Base-by-base conservation (phyloP, 2,329 filamentous ascomycete genomes). In the Penicillium sp. region DNA sequence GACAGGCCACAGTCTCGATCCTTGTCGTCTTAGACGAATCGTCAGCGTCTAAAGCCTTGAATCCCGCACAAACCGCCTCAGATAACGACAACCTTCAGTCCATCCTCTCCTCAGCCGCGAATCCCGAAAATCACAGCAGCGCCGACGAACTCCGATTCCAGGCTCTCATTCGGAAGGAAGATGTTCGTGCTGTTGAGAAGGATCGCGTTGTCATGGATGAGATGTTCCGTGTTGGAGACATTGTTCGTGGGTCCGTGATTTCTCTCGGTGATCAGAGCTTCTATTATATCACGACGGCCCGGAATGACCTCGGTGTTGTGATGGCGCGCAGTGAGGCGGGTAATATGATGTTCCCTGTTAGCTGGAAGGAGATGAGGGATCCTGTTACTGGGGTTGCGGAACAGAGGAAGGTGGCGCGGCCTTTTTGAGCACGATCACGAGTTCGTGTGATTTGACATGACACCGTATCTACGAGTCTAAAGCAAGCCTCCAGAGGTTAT, bases 311-410 rank as follows among this genome's bases (percentile, higher is more conserved):
- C 46, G 95, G 95, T 2, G 94, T 98, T 62, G 91, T 99, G 45
- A 91, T 98, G 88, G 95, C 94, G 9, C 90, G 87, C 69, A 96
- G 92, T 74, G 92, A 96, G 75, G 86, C 86, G 2, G 93, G 93
- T 1, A 94, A 96, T 78, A 86, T 91, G 70, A 96, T 98, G 93
- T 90, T 91, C 71, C 94, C 95, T 2, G 86, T 96, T 59, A 96
- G 90, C 78, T 99, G 95, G 95, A 96, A 90, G 81, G 94, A 98
- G 79, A 96, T 96, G 81, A 86, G 87, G 73, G 94, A 98, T 81
- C 88, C 89, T 0, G 87, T 90, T 72, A 96, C 90, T 7, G 93
- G 92, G 3, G 73, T 83, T 50, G 88, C 84, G 68, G 95, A 98
- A 84, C 80, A 81, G 67, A 88, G 95, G 76, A 99, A 99, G 83